A percentile compares a stretch with the other conserved stretches of the same genome.
Conservation (phyloP, 352 stramenopile species). For the Phytophthora hybrid region DNA sequence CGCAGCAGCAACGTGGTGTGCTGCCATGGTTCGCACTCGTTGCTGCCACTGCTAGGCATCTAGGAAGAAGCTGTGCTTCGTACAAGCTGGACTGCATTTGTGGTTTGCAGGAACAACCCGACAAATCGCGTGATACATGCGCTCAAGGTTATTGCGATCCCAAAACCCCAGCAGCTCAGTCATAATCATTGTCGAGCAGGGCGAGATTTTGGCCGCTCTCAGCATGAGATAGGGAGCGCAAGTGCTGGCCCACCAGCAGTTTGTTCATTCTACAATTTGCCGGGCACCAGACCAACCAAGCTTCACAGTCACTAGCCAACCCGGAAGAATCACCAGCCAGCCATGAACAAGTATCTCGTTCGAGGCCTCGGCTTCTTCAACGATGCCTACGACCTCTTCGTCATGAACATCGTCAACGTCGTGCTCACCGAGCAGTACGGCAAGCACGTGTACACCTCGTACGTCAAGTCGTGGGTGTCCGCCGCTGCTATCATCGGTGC, state of each 20-base stretch:
- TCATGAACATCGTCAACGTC: constrained; percentile 78
- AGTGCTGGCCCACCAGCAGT: background rate
- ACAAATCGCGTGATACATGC: constrained; percentile 22
- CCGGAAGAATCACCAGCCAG: constrained; percentile 18
- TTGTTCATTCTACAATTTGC: constrained; percentile 23
- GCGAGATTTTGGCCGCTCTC: constrained; percentile 5
- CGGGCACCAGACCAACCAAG: constrained; percentile 6
- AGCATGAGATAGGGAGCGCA: constrained; percentile 26
- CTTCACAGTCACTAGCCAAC: background rate
- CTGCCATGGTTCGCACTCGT: background rate
- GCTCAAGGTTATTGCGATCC: background rate
- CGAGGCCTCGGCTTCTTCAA: constrained; percentile 69
- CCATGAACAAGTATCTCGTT: constrained; percentile 67
- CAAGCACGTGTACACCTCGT: constrained; percentile 65
- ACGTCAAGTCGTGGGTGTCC: constrained; percentile 62
- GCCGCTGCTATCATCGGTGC: constrained; percentile 60
- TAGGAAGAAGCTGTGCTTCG: constrained; percentile 1
- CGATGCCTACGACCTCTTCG: constrained; percentile 71
- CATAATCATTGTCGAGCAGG: constrained; percentile 15
- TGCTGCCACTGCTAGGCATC: background rate
- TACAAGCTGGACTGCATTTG: constrained; percentile 4
- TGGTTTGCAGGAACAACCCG: background rate
- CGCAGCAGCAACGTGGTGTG: background rate
- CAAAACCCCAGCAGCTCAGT: constrained; percentile 2
- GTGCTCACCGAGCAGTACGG: constrained; percentile 67